Percentiles rank a stretch among this genome's conserved stretches.
phyloP scores from a whole-genome alignment of 1,139 yeast species.

The Hanseniaspora uvarum region DNA sequence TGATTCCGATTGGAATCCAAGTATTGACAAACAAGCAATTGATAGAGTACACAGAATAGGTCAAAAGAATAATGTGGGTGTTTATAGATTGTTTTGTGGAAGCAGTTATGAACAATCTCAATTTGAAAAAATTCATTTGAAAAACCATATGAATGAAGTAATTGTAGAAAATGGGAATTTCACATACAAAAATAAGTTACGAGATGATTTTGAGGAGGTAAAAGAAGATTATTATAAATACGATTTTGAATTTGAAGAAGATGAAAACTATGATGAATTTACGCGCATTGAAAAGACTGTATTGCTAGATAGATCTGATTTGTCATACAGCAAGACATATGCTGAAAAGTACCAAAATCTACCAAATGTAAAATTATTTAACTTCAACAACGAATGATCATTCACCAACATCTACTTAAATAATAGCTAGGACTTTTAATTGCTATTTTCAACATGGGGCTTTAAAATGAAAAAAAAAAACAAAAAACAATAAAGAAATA shows the following conservation, averaged over 20 bases:
- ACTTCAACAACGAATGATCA: not conserved
- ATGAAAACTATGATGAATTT: slow-evolving; percentile 7
- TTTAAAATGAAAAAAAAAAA: no score
- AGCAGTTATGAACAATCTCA: slow-evolving; percentile 78
- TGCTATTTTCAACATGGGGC: not conserved
- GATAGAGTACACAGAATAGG: slow-evolving; percentile 93
- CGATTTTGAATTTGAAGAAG: slow-evolving; percentile 12
- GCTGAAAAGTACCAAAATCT: not conserved
- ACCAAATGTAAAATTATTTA: slow-evolving; percentile 12
- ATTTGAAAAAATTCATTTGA: slow-evolving; percentile 64
- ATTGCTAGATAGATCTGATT: slow-evolving; percentile 8
- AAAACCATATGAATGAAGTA: slow-evolving; percentile 66
- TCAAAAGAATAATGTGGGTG: slow-evolving; percentile 69
- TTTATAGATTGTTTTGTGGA: slow-evolving; percentile 63
- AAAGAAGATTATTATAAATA: slow-evolving; percentile 19
- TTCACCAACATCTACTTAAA: no score
- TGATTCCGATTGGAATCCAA: slow-evolving; percentile 97
- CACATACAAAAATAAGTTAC: slow-evolving; percentile 28
- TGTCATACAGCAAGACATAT: not conserved
- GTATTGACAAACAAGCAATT: slow-evolving; percentile 90
- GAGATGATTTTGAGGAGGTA: slow-evolving; percentile 35
- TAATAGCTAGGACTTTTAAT: no score
- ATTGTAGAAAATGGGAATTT: slow-evolving; percentile 81
- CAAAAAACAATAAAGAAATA: no score
- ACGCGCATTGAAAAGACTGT: slow-evolving; percentile 4